A percentile compares a stretch with the other conserved stretches of the same genome.
phyloP scores from a whole-genome alignment of 192 early-diverging fungal species.

The Mycoemilia scoparia region DNA sequence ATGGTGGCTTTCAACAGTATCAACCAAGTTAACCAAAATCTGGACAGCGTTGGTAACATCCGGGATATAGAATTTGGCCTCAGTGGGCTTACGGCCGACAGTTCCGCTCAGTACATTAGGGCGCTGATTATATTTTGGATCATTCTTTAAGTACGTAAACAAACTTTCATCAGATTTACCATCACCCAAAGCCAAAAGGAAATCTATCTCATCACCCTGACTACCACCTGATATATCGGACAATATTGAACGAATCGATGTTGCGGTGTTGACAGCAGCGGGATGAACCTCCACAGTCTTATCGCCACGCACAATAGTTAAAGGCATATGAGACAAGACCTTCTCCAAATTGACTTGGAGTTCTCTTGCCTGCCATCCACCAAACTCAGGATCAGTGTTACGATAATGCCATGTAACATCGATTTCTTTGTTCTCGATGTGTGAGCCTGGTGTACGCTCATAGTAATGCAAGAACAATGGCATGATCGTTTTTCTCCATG shows the following conservation, averaged over 20 bases:
- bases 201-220: conserved; percentile 3
- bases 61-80: conserved; percentile 74
- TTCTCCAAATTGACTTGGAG: conserved; percentile 95
- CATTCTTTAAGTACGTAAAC: conserved; percentile 36
- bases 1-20: no score
- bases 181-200: conserved; percentile 74
- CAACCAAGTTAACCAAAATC: no score
- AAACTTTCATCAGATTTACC: conserved; percentile 93
- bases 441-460: conserved; percentile 90
- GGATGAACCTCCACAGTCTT: conserved; percentile 95
- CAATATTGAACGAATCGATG: conserved; percentile 71
- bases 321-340: conserved; percentile 76
- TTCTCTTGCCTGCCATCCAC: conserved; percentile 95
- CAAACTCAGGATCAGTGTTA: conserved; percentile 87
- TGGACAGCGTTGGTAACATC: no score
- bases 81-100: conserved; percentile 92
- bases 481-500: conserved; percentile 81
- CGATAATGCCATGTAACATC: conserved; percentile 98
- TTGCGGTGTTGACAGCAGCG: conserved; percentile 78
- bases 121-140: conserved; percentile 35
- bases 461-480: conserved; percentile 95
- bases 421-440: conserved; percentile 98
- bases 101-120: conserved; percentile 62
- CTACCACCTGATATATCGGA: conserved; percentile 41
- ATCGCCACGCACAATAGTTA: conserved; percentile 87